Evolutionary conservation across 164 flowering plant genomes (phyloP), one percentile per base, ranked within the genome.

Genomic region (Nymphaea colorata): DNA sequence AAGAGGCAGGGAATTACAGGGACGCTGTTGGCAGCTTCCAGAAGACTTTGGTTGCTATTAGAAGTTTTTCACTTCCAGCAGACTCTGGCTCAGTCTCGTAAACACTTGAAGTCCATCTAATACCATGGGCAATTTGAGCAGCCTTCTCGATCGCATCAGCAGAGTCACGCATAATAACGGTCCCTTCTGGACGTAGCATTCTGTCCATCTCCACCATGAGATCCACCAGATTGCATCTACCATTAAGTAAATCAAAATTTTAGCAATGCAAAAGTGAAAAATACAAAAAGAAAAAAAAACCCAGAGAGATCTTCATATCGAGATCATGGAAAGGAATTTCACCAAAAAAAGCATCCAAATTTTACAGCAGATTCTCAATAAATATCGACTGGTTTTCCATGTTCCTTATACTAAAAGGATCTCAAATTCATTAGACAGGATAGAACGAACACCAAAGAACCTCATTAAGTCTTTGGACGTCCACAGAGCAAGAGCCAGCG

Each of bases 191-290:
- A 42, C 99, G 92, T 76, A 92, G 69, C 15, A 95, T 85, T 43
- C 98, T 72, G 73, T 95, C 99, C 57, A 92, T 87, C 77, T 94
- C 96, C 61, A 90, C 94, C 89, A 90, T 86, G 69, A 94, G 61
- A 81, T 91, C 96, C 64, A 92, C 93, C 57, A 92, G 84, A 77
- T 81, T 85, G 78, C 99, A 95, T 79, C 99, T 95, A 84, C 74
- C 74, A 18, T 1, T 11, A 62, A 17, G 8, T 51, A 6, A 47
- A 12, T 7, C 55, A 47, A 51, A 51, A 25, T 25, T 25, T 25
- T 25, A 25, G 36, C 36, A 25, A 25, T 25, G 36, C 36, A 25
- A 25, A 25, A 25, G 36, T 25, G 36, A 25, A 25, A 25, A 25
- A 25, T 1, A 67, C 42, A 36, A 6, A 67, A 59, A 12, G 17